Base-by-base conservation (phyloP, 116 monocot genomes). In the Posidonia oceanica region DNA sequence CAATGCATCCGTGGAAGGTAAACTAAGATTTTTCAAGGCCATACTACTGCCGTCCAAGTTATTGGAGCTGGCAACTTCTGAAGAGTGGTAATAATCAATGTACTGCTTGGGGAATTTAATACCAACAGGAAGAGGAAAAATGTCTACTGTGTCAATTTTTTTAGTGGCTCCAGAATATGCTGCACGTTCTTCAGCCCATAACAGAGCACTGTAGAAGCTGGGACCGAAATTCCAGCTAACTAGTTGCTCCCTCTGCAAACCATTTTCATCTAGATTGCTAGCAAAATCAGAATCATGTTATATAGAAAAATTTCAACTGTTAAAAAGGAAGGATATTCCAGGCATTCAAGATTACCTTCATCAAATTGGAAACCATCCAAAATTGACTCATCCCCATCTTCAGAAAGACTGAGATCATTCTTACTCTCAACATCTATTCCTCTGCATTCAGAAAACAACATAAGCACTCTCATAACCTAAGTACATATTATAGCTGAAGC, bases 181-280 rank as follows among this genome's bases (percentile, higher is more conserved):
- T 41, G 78, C 70, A 10, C 83, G 75, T 58, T 86, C 73, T 74
- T 85, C 83, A 67, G 93, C 93, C 93, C 89, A 98, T 18, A 76
- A 52, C 54, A 83, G 80, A 60, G 98, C 93, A 79, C 93, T 82
- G 53, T 79, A 72, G 67, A 87, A 93, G 67, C 77, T 90, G 74
- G 98, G 88, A 71, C 86, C 85, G 60, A 79, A 56, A 63, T 64
- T 82, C 70, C 74, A 76, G 54, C 67, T 78, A 59, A 14, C 68
- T 10, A 64, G 57, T 12, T 72, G 70, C 48, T 81, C 78, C 48
- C 56, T 61, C 44, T 74, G 71, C 67, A 75, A 63, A 74, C 12
- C 74, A 81, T 67, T 64, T 39, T 69, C 67, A 71, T 70, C 81
- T 81, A 29, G 72, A 36, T 69, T 51, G 2, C 54, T 7, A 70